Evolutionary conservation across 768 basidiomycete genomes (phyloP).

Genomic region (Baorangia bicolor): DNA sequence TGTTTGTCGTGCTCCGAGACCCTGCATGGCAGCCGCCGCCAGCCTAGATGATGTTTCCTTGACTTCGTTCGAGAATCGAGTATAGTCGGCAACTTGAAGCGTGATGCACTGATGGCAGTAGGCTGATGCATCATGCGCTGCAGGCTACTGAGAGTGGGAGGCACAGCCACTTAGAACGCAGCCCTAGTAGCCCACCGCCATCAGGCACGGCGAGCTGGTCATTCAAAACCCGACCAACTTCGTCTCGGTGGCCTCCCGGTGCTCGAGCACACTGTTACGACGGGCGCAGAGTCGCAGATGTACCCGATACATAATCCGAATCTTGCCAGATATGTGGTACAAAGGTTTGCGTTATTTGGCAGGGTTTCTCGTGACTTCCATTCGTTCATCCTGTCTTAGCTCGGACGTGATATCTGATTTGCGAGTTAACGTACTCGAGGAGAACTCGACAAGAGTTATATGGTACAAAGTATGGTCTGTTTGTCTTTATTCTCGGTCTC

Average conservation of each 20-base stretch:
- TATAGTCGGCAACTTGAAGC: neutral
- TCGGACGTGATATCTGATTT: constrained; percentile 73
- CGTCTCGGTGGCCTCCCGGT: neutral
- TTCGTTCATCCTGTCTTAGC: constrained; percentile 36
- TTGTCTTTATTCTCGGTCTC: neutral
- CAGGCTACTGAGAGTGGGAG: too few relatives aligned
- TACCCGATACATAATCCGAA: constrained; percentile 27
- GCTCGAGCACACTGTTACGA: neutral
- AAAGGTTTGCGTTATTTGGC: constrained; percentile 26
- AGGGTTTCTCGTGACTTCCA: neutral
- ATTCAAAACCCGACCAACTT: constrained; percentile 14
- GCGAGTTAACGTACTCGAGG: constrained; percentile 61
- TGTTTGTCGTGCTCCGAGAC: constrained; percentile 12
- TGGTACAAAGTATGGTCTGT: constrained; percentile 67
- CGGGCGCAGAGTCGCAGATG: constrained; percentile 14
- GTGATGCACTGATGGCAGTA: neutral
- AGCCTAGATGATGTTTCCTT: neutral
- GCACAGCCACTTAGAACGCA: constrained; percentile 19
- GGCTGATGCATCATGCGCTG: too few relatives aligned
- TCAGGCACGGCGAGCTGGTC: neutral
- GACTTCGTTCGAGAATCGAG: neutral
- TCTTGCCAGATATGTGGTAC: constrained; percentile 31
- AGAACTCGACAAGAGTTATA: constrained; percentile 53
- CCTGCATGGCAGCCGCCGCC: neutral
- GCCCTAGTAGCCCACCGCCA: too few relatives aligned